Base-by-base conservation (phyloP, 2,329 filamentous ascomycete genomes). In the Harringtonia lauricola region DNA sequence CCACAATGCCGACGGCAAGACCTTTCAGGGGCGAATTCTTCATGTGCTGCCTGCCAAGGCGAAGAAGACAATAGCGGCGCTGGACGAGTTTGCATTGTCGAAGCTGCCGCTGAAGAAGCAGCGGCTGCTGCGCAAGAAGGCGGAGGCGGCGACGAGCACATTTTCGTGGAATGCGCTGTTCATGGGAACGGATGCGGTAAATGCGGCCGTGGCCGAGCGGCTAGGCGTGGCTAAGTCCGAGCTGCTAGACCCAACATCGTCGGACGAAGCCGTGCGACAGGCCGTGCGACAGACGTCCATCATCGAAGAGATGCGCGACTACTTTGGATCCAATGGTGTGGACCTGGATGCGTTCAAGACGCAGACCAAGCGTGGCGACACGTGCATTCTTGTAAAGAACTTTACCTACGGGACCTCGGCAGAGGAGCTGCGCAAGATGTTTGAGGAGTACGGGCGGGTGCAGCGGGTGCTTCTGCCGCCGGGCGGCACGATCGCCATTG, bases 81-180 rank as follows among this genome's bases (percentile, higher is more conserved):
- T 96, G 39, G 86, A 95, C 58, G 92, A 96, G 52, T 92, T 84
- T 62, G 81, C 83, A 45, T 73, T 98, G 43, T 88, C 90, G 0
- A 94, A 95, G 61, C 64, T 98, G 53, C 90, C 92, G 15, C 68
- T 96, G 51, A 96, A 95, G 66, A 92, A 94, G 62, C 92, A 96
- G 62, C 87, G 87, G 54, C 76, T 94, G 55, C 84, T 96, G 52
- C 86, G 84, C 59, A 85, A 84, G 56, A 94, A 86, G 64, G 74
- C 81, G 40, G 83, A 90, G 55, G 86, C 89, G 19, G 74, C 84
- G 9, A 82, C 81, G 26, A 79, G 75, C 39, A 79, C 76, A 1
- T 96, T 96, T 66, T 95, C 90, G 60, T 98, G 92, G 92, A 98
- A 98, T 67, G 90, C 89, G n/a, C 70, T 98, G n/a, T 98, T 92